phyloP scores from a whole-genome alignment of 441 rosid genomes.

The Jatropha multifida region DNA sequence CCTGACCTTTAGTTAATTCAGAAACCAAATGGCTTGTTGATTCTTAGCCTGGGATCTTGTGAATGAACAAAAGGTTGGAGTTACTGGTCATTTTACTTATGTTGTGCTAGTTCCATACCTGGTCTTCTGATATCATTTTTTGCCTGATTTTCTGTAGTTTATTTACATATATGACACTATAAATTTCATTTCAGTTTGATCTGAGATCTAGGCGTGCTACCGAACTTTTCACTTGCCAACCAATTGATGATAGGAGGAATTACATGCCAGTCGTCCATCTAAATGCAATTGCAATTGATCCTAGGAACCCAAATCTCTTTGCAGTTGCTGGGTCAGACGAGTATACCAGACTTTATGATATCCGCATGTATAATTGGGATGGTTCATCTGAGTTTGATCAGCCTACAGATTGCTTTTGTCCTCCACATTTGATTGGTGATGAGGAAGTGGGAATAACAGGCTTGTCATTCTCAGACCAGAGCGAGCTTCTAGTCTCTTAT shows the following conservation, averaged over 20 bases:
- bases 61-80: not conserved
- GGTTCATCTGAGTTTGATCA: slow-evolving; percentile 52
- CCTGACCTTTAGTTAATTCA: not conserved
- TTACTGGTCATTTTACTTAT: not conserved
- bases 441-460: slow-evolving; percentile 70
- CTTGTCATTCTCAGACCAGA: slow-evolving; percentile 81
- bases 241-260: slow-evolving; percentile 37
- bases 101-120: slow-evolving; percentile 10
- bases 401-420: slow-evolving; percentile 66
- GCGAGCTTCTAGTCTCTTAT: slow-evolving; percentile 87
- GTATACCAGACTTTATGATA: slow-evolving; percentile 78
- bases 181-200: slow-evolving; percentile 68
- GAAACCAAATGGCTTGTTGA: slow-evolving; percentile 2
- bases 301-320: slow-evolving; percentile 77
- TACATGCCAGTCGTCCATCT: slow-evolving; percentile 40
- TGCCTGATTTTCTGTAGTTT: not conserved
- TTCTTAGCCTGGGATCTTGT: not conserved
- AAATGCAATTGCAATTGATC: slow-evolving; percentile 79
- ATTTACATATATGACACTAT: slow-evolving; percentile 14
- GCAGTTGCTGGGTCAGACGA: slow-evolving; percentile 82
- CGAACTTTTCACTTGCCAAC: slow-evolving; percentile 67
- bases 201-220: slow-evolving; percentile 63
- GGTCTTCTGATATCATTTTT: slow-evolving; percentile 4
- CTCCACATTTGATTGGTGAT: slow-evolving; percentile 66
- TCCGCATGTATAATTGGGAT: slow-evolving; percentile 64